Evolutionary conservation across 352 stramenopile genomes (phyloP).

Genomic region (Phytopythium ostracodes): DNA sequence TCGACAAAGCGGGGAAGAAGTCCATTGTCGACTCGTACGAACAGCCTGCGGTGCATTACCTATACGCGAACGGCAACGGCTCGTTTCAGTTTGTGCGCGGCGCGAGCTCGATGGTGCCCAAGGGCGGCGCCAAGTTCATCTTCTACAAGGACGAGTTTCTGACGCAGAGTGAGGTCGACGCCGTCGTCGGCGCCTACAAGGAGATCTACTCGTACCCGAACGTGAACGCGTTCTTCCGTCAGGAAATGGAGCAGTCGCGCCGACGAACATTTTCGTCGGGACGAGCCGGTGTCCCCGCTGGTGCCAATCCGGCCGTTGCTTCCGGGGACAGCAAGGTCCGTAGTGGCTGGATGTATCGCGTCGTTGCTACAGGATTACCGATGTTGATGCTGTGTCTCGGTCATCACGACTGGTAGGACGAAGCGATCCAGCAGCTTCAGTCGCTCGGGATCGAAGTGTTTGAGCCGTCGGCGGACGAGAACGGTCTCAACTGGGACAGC

Average conservation of each 20-base stretch:
- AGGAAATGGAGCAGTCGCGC: slow-evolving; percentile 56
- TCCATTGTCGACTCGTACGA: slow-evolving; percentile 64
- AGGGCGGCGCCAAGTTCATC: slow-evolving; percentile 55
- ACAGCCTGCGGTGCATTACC: slow-evolving; percentile 61
- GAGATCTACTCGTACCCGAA: slow-evolving; percentile 80
- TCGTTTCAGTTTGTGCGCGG: slow-evolving; percentile 82
- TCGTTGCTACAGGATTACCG: too few relatives aligned
- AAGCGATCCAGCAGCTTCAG: slow-evolving; percentile 79
- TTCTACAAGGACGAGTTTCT: slow-evolving; percentile 87
- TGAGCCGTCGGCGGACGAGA: slow-evolving; percentile 51
- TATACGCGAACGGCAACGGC: slow-evolving; percentile 70
- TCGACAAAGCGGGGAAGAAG: slow-evolving; percentile 32
- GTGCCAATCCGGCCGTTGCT: slow-evolving; percentile 5
- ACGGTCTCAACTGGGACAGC: slow-evolving; percentile 77
- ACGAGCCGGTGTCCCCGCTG: slow-evolving; percentile 20
- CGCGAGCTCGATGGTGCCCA: slow-evolving; percentile 25
- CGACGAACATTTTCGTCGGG: slow-evolving; percentile 46
- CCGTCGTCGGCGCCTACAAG: slow-evolving; percentile 81
- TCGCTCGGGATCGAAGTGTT: slow-evolving; percentile 80
- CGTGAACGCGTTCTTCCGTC: slow-evolving; percentile 67
- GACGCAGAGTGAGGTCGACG: slow-evolving; percentile 61
- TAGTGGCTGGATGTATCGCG: too few relatives aligned
- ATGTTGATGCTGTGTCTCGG: not conserved
- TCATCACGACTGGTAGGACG: slow-evolving; percentile 30
- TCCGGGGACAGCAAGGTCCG: slow-evolving; percentile 41